phyloP scores from a whole-genome alignment of 768 basidiomycete genomes.

The Boletus barrowsii region DNA sequence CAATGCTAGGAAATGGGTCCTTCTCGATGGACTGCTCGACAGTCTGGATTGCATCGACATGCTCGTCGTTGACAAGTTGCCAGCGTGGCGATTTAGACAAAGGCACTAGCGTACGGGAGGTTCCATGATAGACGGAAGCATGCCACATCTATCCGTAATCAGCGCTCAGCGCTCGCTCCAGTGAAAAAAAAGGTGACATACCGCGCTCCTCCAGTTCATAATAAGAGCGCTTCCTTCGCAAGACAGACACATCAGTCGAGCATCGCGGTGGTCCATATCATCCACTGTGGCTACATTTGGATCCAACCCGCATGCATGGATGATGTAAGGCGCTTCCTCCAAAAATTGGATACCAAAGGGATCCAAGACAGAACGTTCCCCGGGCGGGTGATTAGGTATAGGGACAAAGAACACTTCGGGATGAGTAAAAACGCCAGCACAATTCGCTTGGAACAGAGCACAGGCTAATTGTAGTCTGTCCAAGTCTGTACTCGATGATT shows the following conservation, averaged over 20 bases:
- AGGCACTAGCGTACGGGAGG: not conserved
- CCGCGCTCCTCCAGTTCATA: slow-evolving; percentile 13
- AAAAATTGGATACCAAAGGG: not conserved
- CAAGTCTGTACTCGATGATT: not conserved
- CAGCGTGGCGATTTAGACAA: slow-evolving; percentile 4
- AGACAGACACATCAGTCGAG: slow-evolving; percentile 9
- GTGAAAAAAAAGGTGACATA: not conserved
- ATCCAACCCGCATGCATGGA: slow-evolving; percentile 12
- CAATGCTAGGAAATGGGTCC: too few relatives aligned
- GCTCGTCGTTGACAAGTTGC: slow-evolving; percentile 7
- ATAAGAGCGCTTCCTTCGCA: not conserved
- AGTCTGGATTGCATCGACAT: slow-evolving; percentile 5
- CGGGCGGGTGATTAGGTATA: not conserved
- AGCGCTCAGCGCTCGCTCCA: not conserved
- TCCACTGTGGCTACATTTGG: slow-evolving; percentile 6
- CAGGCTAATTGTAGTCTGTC: slow-evolving; percentile 10
- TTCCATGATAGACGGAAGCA: slow-evolving; percentile 1
- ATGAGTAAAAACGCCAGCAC: not conserved
- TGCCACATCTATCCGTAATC: slow-evolving; percentile 6
- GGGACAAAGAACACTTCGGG: slow-evolving; percentile 1
- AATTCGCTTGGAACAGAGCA: slow-evolving; percentile 3
- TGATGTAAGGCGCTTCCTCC: slow-evolving; percentile 8
- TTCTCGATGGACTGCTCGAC: not conserved
- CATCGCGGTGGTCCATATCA: slow-evolving; percentile 12
- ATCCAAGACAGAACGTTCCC: not conserved